Conservation (phyloP, 345 rosid genomes). For the Moricandia moricandioides region DNA sequence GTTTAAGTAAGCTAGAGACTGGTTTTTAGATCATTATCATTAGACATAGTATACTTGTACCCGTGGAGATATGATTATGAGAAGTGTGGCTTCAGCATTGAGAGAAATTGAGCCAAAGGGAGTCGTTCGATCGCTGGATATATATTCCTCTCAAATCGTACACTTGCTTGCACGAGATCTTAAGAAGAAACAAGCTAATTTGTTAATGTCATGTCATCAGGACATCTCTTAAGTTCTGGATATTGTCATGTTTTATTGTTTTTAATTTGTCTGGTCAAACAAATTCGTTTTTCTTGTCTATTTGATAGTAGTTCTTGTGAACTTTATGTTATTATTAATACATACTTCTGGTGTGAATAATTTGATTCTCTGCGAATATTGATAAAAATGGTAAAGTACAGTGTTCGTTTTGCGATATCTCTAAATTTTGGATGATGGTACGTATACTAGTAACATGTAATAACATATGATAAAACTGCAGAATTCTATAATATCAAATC, state of each 20-base stretch:
- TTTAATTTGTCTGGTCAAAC: background rate
- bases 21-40: background rate
- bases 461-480: background rate
- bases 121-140: background rate
- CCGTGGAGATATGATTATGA: background rate
- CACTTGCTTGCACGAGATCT: background rate
- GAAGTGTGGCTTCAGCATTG: background rate
- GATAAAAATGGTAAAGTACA: background rate
- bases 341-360: background rate
- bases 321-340: background rate
- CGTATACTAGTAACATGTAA: background rate
- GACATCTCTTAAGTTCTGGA: background rate
- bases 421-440: background rate
- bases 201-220: background rate
- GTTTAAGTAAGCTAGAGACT: conserved; percentile 7
- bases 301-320: background rate
- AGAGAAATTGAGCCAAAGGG: background rate
- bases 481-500: background rate
- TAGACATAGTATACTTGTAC: background rate
- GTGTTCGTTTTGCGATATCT: background rate
- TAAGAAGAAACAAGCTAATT: background rate
- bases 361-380: background rate
- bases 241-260: background rate
- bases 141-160: background rate
- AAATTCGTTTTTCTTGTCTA: background rate